Evolutionary conservation across 129 eudicot species (phyloP).

Genomic region (Flaveria sonorensis): DNA sequence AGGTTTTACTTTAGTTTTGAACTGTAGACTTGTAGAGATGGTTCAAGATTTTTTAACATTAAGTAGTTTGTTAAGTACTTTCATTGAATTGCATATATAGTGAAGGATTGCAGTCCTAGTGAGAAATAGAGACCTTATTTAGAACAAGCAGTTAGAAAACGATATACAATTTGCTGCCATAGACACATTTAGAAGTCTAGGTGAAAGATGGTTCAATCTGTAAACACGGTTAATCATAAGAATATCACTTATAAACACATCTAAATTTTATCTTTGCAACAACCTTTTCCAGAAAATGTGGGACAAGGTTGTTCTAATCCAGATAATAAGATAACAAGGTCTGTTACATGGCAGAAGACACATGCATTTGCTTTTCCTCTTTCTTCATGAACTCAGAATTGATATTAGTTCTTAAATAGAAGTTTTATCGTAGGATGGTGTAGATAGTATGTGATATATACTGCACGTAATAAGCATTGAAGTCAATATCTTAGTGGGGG

Average conservation of each 20-base stretch:
- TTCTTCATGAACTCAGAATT: slow-evolving; percentile 11
- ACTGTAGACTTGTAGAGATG: neutral
- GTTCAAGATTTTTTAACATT: neutral
- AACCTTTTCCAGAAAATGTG: slow-evolving; percentile 1
- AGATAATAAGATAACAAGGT: slow-evolving; percentile 17
- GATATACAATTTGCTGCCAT: neutral
- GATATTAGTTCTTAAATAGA: neutral
- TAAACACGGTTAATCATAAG: slow-evolving; percentile 18
- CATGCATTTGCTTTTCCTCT: neutral
- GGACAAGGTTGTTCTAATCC: slow-evolving; percentile 16
- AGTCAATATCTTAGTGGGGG: neutral
- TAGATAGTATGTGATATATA: slow-evolving; percentile 19
- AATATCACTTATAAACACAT: neutral
- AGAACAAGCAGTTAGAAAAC: slow-evolving; percentile 2
- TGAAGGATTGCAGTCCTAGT: slow-evolving; percentile 4
- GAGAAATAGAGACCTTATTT: slow-evolving; percentile 2
- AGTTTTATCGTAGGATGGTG: slow-evolving; percentile 18
- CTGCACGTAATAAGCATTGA: neutral
- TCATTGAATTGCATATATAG: slow-evolving; percentile 13
- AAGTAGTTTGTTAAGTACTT: slow-evolving; percentile 1
- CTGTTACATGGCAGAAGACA: neutral
- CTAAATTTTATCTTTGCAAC: slow-evolving; percentile 4
- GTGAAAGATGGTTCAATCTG: neutral
- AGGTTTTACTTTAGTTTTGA: neutral
- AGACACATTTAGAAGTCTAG: slow-evolving; percentile 5